Conservation (phyloP, 2,329 filamentous ascomycete genomes). For the Myriosclerotinia curreyana region DNA sequence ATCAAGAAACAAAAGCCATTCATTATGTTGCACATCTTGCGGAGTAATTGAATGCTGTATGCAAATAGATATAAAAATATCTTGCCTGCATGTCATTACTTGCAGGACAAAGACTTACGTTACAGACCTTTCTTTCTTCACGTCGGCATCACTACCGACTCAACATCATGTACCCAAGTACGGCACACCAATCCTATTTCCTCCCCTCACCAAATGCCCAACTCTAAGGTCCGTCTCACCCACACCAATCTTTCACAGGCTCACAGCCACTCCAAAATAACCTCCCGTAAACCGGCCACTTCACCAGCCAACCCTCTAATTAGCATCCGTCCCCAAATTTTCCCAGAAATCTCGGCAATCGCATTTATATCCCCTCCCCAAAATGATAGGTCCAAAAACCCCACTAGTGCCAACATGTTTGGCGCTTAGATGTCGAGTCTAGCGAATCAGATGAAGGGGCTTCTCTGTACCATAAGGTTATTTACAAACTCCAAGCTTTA, state of each 20-base stretch:
- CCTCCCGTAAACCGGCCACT: background rate
- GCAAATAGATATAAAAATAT: background rate
- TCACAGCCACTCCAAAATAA: background rate
- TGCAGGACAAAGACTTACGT: background rate
- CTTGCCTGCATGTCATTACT: background rate
- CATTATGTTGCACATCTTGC: constrained; percentile 1
- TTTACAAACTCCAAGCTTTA: no score
- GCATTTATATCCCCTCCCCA: background rate
- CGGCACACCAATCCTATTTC: background rate
- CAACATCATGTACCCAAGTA: background rate
- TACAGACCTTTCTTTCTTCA: background rate
- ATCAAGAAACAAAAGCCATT: background rate
- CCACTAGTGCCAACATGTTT: background rate
- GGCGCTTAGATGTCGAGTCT: constrained; percentile 1
- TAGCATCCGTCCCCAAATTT: no score
- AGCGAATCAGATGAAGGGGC: constrained; percentile 2
- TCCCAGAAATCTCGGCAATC: background rate
- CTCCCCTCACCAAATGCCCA: background rate
- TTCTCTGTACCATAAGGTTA: no score
- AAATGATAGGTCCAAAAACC: background rate
- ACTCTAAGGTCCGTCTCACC: constrained; percentile 4
- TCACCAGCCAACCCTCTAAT: background rate
- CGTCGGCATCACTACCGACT: background rate
- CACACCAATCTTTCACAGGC: background rate
- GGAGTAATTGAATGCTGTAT: constrained; percentile 9